Conservation (phyloP, 2,329 filamentous ascomycete species). For the Colletotrichum musae region DNA sequence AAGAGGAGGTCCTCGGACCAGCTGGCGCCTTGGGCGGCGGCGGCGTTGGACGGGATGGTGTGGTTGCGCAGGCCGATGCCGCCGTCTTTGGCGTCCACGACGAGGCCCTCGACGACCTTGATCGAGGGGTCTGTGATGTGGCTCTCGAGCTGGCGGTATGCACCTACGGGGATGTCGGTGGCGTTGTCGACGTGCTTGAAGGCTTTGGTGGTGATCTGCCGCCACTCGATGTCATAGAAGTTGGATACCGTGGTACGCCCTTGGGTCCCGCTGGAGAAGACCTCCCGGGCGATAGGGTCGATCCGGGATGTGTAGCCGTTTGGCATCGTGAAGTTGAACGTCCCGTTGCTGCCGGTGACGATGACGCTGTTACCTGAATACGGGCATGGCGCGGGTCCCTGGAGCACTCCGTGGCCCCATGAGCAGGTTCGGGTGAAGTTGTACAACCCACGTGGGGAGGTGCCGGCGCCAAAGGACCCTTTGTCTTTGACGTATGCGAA, state of each 20-base stretch:
- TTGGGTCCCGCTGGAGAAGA: conserved; percentile 54
- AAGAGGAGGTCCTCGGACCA: conserved; percentile 65
- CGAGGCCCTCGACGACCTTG: conserved; percentile 57
- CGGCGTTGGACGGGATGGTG: conserved; percentile 51
- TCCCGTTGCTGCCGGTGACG: conserved; percentile 45
- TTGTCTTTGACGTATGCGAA: conserved; percentile 57
- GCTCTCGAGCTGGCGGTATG: conserved; percentile 43
- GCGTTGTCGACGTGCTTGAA: conserved; percentile 49
- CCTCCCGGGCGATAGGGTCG: conserved; percentile 50
- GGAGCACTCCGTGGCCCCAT: conserved; percentile 40
- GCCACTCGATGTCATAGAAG: conserved; percentile 59
- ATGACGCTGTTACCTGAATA: conserved; percentile 42
- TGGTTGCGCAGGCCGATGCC: conserved; percentile 63
- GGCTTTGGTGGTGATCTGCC: conserved; percentile 42
- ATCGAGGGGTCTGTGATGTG: conserved; percentile 52
- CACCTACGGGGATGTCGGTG: conserved; percentile 47
- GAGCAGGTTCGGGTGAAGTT: conserved; percentile 52
- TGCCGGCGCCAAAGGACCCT: conserved; percentile 56
- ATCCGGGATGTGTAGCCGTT: conserved; percentile 46
- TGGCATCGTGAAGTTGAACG: conserved; percentile 33
- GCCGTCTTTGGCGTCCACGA: conserved; percentile 57
- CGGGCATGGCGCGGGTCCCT: conserved; percentile 46
- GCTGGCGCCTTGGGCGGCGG: conserved; percentile 51
- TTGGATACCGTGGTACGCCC: conserved; percentile 54
- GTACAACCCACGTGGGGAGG: conserved; percentile 50